Evolutionary conservation across 2,329 filamentous ascomycete genomes (phyloP), one percentile per base, ranked within the genome.

Genomic region (Phaeosphaeriaceae sp.): DNA sequence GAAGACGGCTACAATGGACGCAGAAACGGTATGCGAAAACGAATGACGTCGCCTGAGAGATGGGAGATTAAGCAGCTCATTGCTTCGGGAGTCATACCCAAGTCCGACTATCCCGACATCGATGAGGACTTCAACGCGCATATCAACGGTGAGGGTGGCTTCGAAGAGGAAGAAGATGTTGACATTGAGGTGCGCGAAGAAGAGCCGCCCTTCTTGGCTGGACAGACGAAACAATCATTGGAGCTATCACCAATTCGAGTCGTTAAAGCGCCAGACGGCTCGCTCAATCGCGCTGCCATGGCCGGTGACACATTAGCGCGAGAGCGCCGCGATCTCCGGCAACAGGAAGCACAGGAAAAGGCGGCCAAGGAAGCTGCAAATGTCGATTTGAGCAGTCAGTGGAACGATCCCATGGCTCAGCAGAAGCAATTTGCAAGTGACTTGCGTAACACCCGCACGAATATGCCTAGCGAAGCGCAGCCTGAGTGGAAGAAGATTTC

Each of bases 51-150:
- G 15, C 95, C 95, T 1, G 95, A 99, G 75, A 84, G 95, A 72
- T 99, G 95, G 94, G 95, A 99, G 76, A 97, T 99, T 62, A 88
- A 94, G 61, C 95, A 99, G 73, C 84, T 99, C 52, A 98, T 99
- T 71, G 93, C 94, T 3, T 97, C 95, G 4, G 95, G 96, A 47
- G 94, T 96, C 9, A 90, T 92, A 19, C 96, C 95, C 68, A 93
- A 92, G 0, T 91, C 91, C 0, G 94, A 98, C 68, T 97, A 97
- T 73, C 95, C 95, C 0, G 94, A 97, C 63, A 85, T 98, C 25
- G 92, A 98, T 66, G 92, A 97, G 67, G 93, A 98, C 56, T 97
- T 96, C 75, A 90, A 97, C 62, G 90, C 91, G 17, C 93, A 92
- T 0, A 81, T 97, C 24, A 90, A 89, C 24, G 94, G 93, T 17